These are phyloP conservation scores for Nitzschia palea DNA, from an alignment of 108 stramenopile genomes.

Conservation along the genomic window DNA sequence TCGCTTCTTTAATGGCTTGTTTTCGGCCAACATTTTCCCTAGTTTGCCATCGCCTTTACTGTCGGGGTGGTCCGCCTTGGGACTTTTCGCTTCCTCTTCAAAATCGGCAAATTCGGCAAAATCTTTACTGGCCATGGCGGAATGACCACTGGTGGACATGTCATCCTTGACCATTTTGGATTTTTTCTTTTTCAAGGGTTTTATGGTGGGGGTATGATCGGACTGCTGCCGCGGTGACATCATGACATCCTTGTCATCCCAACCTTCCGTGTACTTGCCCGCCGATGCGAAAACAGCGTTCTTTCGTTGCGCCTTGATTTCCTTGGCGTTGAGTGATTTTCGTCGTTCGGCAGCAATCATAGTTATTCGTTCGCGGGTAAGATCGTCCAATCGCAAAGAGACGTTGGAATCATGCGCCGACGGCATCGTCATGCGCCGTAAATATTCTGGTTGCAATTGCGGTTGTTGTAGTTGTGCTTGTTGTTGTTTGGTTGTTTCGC, in stretches of 20 bases:
- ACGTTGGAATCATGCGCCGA: too few species aligned
- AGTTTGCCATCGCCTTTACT: background rate
- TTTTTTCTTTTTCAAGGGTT: background rate
- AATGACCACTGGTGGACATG: conserved; percentile 10
- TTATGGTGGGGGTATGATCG: background rate
- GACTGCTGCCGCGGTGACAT: background rate
- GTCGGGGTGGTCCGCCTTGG: background rate
- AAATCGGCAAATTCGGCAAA: background rate
- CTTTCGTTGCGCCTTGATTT: background rate
- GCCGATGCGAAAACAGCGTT: conserved; percentile 2
- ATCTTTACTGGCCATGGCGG: conserved; percentile 1
- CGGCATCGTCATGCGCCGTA: too few species aligned
- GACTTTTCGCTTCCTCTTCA: background rate
- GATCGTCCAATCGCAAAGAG: background rate
- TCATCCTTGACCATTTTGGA: background rate
- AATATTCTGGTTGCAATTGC: too few species aligned
- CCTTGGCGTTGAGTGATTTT: conserved; percentile 4
- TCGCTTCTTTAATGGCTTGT: conserved; percentile 12
- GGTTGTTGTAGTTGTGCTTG: too few species aligned
- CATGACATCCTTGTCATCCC: background rate
- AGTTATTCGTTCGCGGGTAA: conserved; percentile 7
- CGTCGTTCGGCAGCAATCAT: conserved; percentile 1
- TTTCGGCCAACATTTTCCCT: conserved; percentile 7
- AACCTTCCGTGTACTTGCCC: background rate
- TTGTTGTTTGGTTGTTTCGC: too few species aligned